Base-by-base conservation (phyloP, 75 land plant genomes). In the Isoetes taiwanensis region DNA sequence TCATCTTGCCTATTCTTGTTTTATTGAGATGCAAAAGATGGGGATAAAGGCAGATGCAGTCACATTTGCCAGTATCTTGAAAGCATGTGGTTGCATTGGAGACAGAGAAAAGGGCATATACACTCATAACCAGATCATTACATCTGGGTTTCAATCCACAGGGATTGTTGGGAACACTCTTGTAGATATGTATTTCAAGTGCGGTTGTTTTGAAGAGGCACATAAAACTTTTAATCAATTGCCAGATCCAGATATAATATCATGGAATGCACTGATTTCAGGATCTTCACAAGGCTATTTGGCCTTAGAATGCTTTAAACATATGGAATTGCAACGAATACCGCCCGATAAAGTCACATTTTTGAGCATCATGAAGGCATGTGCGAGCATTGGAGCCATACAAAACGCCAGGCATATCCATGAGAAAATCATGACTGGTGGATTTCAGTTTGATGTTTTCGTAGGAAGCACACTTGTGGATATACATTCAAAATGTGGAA, bases 231-330 rank as follows among this genome's bases (percentile, higher is more conserved):
- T 79, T 28, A 5, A 20, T 2, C 46, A 21, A 6, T 72, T 70
- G 76, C 21, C 64, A 24, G 48, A 39, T 10, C 64, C 50, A 17
- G 73, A 65, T 53, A 59, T 65, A 1, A 70, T 66, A 3, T 69
- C 80, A 10, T 78, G 80, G 80, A 78, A 70, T 21, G 69, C 76
- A 1, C 64, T 78, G 80, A 73, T 78, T 8, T 68, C 66, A 21
- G 76, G 73, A 0, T 78, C 65, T 56, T 72, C 72, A 11, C 52
- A 60, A 16, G 62, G 69, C 56, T 23, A 60, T 1, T 54, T 64
- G 63, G 76, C 80, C 29, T 57, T 78, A 8, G 52, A 69, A 17
- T 63, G 59, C n/a, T 78, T 69, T 41, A 0, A 64, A 3, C 35
- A 64, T 33, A 75, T 79, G 82, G 17, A 31, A 12, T 65, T 66